Conservation (phyloP, 208 protist species). For the Trypanosoma scelopori region DNA sequence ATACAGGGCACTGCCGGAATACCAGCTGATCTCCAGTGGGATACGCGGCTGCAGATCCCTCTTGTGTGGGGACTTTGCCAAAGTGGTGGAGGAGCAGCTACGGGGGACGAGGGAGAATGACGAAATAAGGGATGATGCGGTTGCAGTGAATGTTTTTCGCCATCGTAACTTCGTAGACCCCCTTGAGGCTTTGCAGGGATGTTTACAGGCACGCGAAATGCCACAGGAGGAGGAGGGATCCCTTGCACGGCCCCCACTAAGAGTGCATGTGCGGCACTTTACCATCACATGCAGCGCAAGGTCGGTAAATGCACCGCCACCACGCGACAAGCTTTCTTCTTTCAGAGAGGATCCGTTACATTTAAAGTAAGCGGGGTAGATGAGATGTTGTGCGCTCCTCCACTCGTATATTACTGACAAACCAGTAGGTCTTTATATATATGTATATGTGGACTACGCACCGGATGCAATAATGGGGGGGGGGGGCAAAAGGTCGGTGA, state of each 20-base stretch:
- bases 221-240: background rate
- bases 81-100: background rate
- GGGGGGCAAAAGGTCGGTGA: too few species aligned
- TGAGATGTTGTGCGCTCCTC: background rate
- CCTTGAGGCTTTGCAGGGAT: slow-evolving; percentile 52
- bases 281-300: slow-evolving; percentile 75
- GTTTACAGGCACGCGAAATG: slow-evolving; percentile 28
- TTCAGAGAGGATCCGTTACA: background rate
- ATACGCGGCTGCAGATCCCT: background rate
- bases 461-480: too few species aligned
- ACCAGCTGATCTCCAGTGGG: slow-evolving; percentile 44
- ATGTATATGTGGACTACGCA: too few species aligned
- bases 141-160: slow-evolving; percentile 32
- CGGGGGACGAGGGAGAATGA: background rate
- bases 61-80: background rate
- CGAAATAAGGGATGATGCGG: slow-evolving; percentile 5
- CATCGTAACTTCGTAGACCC: slow-evolving; percentile 42
- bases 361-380: slow-evolving; percentile 8
- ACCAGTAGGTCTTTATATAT: slow-evolving; percentile 4
- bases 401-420: too few species aligned
- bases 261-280: slow-evolving; percentile 71
- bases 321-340: background rate
- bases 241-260: slow-evolving; percentile 28
- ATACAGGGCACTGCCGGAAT: slow-evolving; percentile 51
- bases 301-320: slow-evolving; percentile 44